Base-by-base conservation (phyloP, 495 filamentous ascomycete genomes). In the Entonaema liquescens region DNA sequence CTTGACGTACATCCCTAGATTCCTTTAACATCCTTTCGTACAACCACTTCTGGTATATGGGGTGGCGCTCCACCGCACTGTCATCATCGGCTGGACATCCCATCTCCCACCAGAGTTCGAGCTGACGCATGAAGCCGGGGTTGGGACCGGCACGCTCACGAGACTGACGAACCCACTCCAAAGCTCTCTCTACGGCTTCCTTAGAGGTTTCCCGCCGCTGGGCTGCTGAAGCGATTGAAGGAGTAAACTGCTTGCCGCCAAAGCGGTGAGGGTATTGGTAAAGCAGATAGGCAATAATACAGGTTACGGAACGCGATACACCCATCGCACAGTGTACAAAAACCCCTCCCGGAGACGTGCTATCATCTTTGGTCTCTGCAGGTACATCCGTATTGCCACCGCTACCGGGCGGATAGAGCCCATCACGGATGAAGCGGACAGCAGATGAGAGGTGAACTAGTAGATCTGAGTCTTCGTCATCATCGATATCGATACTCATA, bases 101-200 rank as follows among this genome's bases (percentile, higher is more conserved):
- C 92, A 97, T 96, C 60, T 89, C 76, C 80, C 93, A 89, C 79
- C 94, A 99, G n/a, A 97, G 80, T 64, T 90, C 83, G 7, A 99
- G 85, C 77, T 99, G 95, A 44, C 85, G 74, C 89, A 93, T 92
- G 85, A 98, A 98, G 59, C 93, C 93, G 8, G 86, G 77, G 76
- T 99, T 99, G 11, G 95, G 95, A 65, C 93, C 92, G 56, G 91
- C 93, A 12, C 93, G 83, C 5, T 89, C 86, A 1, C 95, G 90
- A 52, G 81, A 82, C 75, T 89, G 75, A 29, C 86, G 85, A 60
- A 99, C 82, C 76, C 79, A 74, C 71, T 83, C 59, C 78, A 88
- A 53, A 49, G 86, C 82, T 6, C 56, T 67, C 35, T 50, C 17
- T 11, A 84, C 81, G 3, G 82, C 80, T 21, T 76, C 57, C 49